Evolutionary conservation across 768 basidiomycete species (phyloP).

Genomic region (Auricularia auricula-judae): DNA sequence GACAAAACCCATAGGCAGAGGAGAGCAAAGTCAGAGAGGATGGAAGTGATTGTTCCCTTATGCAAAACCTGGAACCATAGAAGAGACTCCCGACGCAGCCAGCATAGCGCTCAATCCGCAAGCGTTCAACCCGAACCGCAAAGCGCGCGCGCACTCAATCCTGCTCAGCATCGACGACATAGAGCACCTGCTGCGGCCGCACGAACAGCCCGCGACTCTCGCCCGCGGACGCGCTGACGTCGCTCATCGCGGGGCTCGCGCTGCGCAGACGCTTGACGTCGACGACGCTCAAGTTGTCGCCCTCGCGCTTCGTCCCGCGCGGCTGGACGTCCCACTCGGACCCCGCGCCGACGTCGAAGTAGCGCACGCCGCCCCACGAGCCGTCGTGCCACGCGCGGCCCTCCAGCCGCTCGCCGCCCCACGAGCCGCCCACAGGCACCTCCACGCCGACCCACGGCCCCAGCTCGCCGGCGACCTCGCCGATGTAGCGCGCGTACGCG

Average conservation of each 20-base stretch:
- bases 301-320: slow-evolving; percentile 34
- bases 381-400: slow-evolving; percentile 85
- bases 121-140: background rate
- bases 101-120: no score
- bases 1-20: no score
- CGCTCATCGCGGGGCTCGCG: slow-evolving; percentile 54
- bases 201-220: slow-evolving; percentile 73
- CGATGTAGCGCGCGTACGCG: slow-evolving; percentile 81
- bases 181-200: slow-evolving; percentile 74
- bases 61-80: no score
- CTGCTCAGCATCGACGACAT: slow-evolving; percentile 61
- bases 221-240: slow-evolving; percentile 33
- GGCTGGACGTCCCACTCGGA: slow-evolving; percentile 41
- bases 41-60: no score
- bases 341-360: slow-evolving; percentile 59
- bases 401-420: slow-evolving; percentile 38
- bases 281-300: slow-evolving; percentile 40
- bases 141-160: background rate
- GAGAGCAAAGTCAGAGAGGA: no score
- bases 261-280: slow-evolving; percentile 51
- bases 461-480: slow-evolving; percentile 67
- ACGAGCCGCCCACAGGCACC: slow-evolving; percentile 57
- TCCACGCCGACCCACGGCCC: slow-evolving; percentile 91
- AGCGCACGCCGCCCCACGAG: slow-evolving; percentile 66
- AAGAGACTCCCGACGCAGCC: no score